Conservation (phyloP, 2,329 filamentous ascomycete species). For the Fusarium fujikuroi region DNA sequence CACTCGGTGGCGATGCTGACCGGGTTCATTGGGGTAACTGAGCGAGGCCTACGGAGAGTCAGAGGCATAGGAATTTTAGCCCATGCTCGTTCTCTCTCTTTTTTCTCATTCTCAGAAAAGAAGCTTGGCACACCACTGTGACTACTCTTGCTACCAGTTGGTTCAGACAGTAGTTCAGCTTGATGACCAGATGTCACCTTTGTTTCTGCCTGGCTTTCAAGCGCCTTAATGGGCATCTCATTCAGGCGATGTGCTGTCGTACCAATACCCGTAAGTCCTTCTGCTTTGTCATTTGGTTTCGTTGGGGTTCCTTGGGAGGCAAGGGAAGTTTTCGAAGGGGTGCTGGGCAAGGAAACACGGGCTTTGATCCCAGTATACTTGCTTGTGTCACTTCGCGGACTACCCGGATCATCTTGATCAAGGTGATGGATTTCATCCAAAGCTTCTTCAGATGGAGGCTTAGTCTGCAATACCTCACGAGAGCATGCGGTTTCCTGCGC, state of each 20-base stretch:
- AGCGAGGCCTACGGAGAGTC: constrained; percentile 35
- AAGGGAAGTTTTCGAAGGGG: constrained; percentile 7
- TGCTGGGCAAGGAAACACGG: constrained; percentile 39
- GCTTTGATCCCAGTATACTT: constrained; percentile 15
- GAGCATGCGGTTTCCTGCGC: not conserved
- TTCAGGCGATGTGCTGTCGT: not conserved
- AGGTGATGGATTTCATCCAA: constrained; percentile 18
- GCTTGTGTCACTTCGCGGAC: constrained; percentile 17
- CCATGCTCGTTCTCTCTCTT: constrained; percentile 47
- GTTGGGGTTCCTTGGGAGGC: not conserved
- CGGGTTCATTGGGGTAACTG: constrained; percentile 5
- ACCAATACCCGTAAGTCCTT: not conserved
- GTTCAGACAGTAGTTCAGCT: not conserved
- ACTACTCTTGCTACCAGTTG: not conserved
- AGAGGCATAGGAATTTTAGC: constrained; percentile 51
- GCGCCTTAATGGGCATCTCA: not conserved
- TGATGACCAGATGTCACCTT: not conserved
- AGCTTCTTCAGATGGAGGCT: constrained; percentile 46
- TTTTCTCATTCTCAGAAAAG: constrained; percentile 48
- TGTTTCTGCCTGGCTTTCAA: not conserved
- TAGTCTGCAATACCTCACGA: constrained; percentile 40
- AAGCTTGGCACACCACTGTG: constrained; percentile 30
- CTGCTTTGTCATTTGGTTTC: not conserved
- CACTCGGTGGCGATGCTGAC: not conserved
- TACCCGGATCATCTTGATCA: not conserved